A percentile compares a stretch with the other conserved stretches of the same genome.
Evolutionary conservation across 2,329 filamentous ascomycete species (phyloP).

Genomic region (Onygenales sp.): DNA sequence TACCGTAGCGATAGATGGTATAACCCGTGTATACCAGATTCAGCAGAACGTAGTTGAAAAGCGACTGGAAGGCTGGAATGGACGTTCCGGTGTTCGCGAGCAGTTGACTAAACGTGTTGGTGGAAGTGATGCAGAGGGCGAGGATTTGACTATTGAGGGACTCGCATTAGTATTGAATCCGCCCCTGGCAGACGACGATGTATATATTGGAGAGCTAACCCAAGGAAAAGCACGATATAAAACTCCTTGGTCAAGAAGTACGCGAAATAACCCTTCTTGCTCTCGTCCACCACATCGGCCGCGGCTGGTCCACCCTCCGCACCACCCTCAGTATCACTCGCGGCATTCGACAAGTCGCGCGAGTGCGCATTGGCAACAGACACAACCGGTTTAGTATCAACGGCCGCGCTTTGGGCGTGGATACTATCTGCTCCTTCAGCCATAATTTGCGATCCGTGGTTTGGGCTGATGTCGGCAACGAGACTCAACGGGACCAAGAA

Average conservation of each 20-base stretch:
- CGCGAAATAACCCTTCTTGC: conserved; percentile 46
- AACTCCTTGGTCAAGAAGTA: conserved; percentile 82
- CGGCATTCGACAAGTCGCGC: background rate
- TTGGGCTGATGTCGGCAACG: background rate
- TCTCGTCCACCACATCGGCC: conserved; percentile 29
- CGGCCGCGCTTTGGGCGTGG: conserved; percentile 15
- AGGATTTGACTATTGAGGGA: conserved; percentile 56
- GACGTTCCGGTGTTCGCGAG: conserved; percentile 59
- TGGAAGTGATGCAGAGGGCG: conserved; percentile 80
- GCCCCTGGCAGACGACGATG: background rate
- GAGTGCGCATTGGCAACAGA: background rate
- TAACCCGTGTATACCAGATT: conserved; percentile 71
- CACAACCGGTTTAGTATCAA: conserved; percentile 3
- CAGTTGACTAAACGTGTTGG: conserved; percentile 80
- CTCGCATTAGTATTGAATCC: background rate
- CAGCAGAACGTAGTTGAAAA: conserved; percentile 89
- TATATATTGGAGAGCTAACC: conserved; percentile 36
- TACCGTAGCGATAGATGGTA: conserved; percentile 70
- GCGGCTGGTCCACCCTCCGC: conserved; percentile 17
- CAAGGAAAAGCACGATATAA: conserved; percentile 70
- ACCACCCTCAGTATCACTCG: conserved; percentile 4
- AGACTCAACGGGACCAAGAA: background rate
- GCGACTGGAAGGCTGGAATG: conserved; percentile 89
- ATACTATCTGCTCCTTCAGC: conserved; percentile 18
- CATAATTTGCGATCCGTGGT: conserved; percentile 14